phyloP scores from a whole-genome alignment of 1,284 basidiomycete genomes.

The Sporisorium scitamineum region DNA sequence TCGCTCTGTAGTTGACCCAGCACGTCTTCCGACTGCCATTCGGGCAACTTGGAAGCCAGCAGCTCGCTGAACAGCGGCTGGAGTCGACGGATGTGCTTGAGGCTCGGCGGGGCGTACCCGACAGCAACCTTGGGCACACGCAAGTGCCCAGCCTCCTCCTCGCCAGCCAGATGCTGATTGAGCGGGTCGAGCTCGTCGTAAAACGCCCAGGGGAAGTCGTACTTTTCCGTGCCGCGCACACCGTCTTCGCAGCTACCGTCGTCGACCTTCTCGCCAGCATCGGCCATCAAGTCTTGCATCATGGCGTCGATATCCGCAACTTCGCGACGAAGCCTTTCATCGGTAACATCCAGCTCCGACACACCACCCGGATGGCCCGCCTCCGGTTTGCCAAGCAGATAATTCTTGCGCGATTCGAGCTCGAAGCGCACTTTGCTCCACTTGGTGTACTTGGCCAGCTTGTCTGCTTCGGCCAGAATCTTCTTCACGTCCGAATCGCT shows the following conservation, averaged over 20 bases:
- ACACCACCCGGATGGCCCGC: slow-evolving; percentile 49
- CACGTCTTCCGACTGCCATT: slow-evolving; percentile 59
- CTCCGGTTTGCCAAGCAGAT: slow-evolving; percentile 56
- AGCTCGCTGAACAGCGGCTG: slow-evolving; percentile 61
- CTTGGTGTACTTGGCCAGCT: slow-evolving; percentile 53
- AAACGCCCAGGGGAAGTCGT: slow-evolving; percentile 62
- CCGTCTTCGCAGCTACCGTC: slow-evolving; percentile 58
- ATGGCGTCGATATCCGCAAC: slow-evolving; percentile 58
- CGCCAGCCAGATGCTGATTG: slow-evolving; percentile 45
- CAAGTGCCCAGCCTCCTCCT: slow-evolving; percentile 32
- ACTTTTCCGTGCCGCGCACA: slow-evolving; percentile 61
- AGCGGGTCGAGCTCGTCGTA: slow-evolving; percentile 61
- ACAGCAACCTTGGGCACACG: slow-evolving; percentile 17
- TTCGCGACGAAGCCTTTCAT: slow-evolving; percentile 45
- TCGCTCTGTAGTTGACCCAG: slow-evolving; percentile 31
- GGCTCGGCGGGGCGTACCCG: slow-evolving; percentile 38
- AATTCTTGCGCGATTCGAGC: slow-evolving; percentile 63
- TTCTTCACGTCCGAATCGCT: slow-evolving; percentile 57
- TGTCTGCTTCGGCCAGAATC: slow-evolving; percentile 59
- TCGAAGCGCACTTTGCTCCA: slow-evolving; percentile 68
- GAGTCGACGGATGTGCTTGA: slow-evolving; percentile 54
- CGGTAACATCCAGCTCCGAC: slow-evolving; percentile 44
- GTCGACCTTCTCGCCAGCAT: slow-evolving; percentile 50
- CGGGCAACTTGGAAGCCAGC: slow-evolving; percentile 56
- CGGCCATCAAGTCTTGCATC: slow-evolving; percentile 57